Conservation (phyloP, 2,329 filamentous ascomycete species). For the Aureobasidium sp. region DNA sequence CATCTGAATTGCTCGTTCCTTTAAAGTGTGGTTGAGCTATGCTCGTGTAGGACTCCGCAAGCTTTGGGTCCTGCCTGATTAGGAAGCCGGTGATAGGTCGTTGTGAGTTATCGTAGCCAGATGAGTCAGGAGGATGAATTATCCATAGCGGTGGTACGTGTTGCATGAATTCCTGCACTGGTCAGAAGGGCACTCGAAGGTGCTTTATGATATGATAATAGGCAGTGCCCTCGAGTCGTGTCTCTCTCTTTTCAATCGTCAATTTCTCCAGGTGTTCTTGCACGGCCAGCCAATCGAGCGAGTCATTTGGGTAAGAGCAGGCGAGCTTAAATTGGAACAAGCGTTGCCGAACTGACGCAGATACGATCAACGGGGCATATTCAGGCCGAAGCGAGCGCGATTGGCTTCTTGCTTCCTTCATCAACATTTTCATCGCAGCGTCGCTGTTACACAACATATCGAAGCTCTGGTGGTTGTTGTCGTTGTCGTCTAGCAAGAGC, state of each 20-base stretch:
- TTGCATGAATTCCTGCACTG: background rate
- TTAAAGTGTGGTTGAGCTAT: background rate
- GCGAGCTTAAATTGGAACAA: constrained; percentile 7
- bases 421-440: constrained; percentile 12
- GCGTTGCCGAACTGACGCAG: constrained; percentile 12
- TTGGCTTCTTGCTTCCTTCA: constrained; percentile 9
- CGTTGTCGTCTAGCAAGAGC: constrained; percentile 6
- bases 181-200: background rate
- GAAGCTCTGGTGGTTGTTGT: constrained; percentile 7
- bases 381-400: constrained; percentile 1
- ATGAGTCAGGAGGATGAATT: constrained; percentile 3
- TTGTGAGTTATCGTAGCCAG: background rate
- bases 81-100: constrained; percentile 26
- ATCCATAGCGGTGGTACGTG: constrained; percentile 2
- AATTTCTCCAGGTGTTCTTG: background rate
- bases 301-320: background rate
- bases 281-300: background rate
- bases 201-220: background rate
- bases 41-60: constrained; percentile 10
- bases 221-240: background rate
- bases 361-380: background rate
- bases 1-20: background rate
- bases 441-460: constrained; percentile 9
- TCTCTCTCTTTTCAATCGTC: background rate
- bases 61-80: constrained; percentile 20